Evolutionary conservation across 2,329 filamentous ascomycete genomes (phyloP), one percentile per base, ranked within the genome.

Genomic region (Aspergillus nomiae): DNA sequence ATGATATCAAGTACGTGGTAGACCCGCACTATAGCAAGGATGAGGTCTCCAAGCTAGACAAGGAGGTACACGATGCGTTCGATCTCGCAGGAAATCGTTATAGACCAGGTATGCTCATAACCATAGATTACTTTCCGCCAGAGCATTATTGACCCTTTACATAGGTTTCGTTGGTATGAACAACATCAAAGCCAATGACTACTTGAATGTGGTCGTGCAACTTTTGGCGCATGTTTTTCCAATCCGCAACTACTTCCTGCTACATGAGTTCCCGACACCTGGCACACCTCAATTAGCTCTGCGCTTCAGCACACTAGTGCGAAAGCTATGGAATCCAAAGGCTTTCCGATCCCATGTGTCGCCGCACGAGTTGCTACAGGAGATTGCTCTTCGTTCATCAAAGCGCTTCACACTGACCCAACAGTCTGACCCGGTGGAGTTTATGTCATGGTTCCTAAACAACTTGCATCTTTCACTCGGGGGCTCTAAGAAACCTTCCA

Each of bases 181-280:
- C 85, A 99, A 99, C 80, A 97, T 99, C 84, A 99, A 99, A 79
- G 92, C 95, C 63, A 99, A 99, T 80, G 95, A 99, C 82, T 99
- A 99, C 81, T 86, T 98, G 74, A 99, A 99, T 75, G 94, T 97
- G 30, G 87, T 97, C 3, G 90, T 96, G 56, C 95, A 99, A 78
- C 90, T 94, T 8, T 85, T 99, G 43, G 90, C 94, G 3, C 95
- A 99, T 78, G 92, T 98, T 30, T 83, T 89, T 24, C 94, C 95
- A 4, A 83, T 99, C 69, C 89, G 95, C 38, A 97, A 98, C 76
- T 98, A 89, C 80, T 89, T 98, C 75, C 88, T 99, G 72, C 86
- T 98, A 1, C 92, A 97, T 74, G 87, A 96, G 69, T 89, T 97
- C 58, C 85, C 85, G 12, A 69, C 71, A 5, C 84, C 85, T 12